Conservation (phyloP, 1,284 basidiomycete species). For the Meira nashicola region DNA sequence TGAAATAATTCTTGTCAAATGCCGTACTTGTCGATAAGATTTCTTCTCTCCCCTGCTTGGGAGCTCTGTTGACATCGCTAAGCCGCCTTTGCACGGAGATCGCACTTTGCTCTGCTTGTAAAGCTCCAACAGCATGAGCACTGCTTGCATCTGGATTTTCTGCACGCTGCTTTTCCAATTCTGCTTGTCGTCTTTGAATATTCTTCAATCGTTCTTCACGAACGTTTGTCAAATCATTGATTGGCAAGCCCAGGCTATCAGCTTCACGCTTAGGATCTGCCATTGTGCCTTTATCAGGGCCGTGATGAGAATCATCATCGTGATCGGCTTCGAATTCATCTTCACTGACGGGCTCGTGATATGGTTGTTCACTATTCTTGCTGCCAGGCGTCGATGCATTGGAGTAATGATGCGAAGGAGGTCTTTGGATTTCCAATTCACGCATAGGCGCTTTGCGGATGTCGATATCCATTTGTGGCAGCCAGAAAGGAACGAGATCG, state of each 20-base stretch:
- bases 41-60: slow-evolving; percentile 26
- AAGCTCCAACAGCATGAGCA: slow-evolving; percentile 24
- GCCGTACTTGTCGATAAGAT: slow-evolving; percentile 46
- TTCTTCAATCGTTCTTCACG: slow-evolving; percentile 47
- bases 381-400: slow-evolving; percentile 29
- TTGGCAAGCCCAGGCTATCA: slow-evolving; percentile 41
- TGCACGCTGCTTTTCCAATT: slow-evolving; percentile 38
- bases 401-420: slow-evolving; percentile 17
- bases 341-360: slow-evolving; percentile 50
- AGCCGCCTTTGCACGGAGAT: not conserved
- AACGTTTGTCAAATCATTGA: slow-evolving; percentile 45
- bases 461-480: slow-evolving; percentile 75
- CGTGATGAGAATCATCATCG: slow-evolving; percentile 33
- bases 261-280: slow-evolving; percentile 46
- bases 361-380: slow-evolving; percentile 19
- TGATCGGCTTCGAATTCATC: slow-evolving; percentile 48
- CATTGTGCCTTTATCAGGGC: slow-evolving; percentile 19
- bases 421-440: slow-evolving; percentile 45
- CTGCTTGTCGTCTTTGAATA: slow-evolving; percentile 40
- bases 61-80: not conserved
- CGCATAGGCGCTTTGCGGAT: slow-evolving; percentile 36
- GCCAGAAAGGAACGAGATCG: slow-evolving; percentile 97
- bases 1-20: slow-evolving; percentile 48
- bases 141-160: slow-evolving; percentile 34
- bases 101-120: slow-evolving; percentile 19